Evolutionary conservation across 2,329 filamentous ascomycete species (phyloP).

Genomic region (Fusarium cyanostomum): DNA sequence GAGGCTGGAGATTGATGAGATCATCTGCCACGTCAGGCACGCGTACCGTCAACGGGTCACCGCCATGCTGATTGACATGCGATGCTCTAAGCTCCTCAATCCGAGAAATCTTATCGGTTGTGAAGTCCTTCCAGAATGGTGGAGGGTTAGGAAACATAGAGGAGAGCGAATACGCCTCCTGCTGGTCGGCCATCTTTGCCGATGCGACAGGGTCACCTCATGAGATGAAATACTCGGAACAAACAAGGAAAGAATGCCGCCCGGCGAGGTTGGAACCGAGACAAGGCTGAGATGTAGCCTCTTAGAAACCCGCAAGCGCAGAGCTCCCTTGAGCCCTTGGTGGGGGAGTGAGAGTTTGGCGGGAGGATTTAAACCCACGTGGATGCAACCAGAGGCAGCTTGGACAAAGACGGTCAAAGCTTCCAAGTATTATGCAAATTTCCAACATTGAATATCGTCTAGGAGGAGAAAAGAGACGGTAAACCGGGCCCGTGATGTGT

Average conservation of each 20-base stretch:
- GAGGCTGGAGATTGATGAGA: constrained; percentile 82
- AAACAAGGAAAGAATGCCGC: not conserved
- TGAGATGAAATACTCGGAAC: not conserved
- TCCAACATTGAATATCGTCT: not conserved
- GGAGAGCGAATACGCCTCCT: constrained; percentile 59
- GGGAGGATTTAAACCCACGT: constrained; percentile 26
- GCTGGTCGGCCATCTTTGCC: constrained; percentile 66
- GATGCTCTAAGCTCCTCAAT: constrained; percentile 56
- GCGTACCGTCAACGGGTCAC: constrained; percentile 44
- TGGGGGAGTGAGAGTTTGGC: constrained; percentile 28
- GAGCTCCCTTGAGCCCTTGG: constrained; percentile 15
- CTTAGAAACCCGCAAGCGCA: constrained; percentile 5
- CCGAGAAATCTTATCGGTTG: constrained; percentile 73
- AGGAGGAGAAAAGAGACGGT: too few relatives aligned
- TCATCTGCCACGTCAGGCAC: constrained; percentile 70
- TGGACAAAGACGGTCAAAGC: constrained; percentile 9
- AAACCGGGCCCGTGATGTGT: not conserved
- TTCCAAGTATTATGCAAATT: constrained; percentile 3
- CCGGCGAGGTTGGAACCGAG: not conserved
- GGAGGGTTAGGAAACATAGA: constrained; percentile 87
- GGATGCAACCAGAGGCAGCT: constrained; percentile 16
- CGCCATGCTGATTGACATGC: constrained; percentile 47
- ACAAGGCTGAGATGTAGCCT: constrained; percentile 7
- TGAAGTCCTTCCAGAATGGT: constrained; percentile 90
- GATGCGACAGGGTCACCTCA: constrained; percentile 21